Base-by-base conservation (phyloP, 2,329 filamentous ascomycete species). In the Trichoderma oligosporum region DNA sequence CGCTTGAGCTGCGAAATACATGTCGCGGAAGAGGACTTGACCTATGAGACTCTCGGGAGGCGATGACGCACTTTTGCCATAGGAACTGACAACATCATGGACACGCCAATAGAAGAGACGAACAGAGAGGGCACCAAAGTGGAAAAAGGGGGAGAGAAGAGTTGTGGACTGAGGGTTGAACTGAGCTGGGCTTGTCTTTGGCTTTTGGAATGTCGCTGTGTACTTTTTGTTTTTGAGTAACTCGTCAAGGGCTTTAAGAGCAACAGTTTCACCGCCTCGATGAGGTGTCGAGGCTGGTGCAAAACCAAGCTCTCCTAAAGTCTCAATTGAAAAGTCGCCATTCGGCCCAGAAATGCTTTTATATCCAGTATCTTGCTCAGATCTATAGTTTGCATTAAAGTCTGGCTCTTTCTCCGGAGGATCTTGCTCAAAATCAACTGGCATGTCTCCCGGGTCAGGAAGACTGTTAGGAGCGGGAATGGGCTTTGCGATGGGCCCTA, bases 1-100 rank as follows among this genome's bases (percentile, higher is more conserved):
- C 1, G 87, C 86, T 67, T 92, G 87, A 0, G 88, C 87, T 12
- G 82, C 87, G 64, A 92, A 91, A 70, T 91, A 92, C 88, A 92
- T 92, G 67, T 92, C 88, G 14, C 88, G 79, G 69, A 92, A 92
- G 9, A 91, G 75, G 1, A 92, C 71, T 64, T 92, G 88, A 2
- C 88, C 88, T 0, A 80, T 84, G 14, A 92, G 70, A 60, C 83
- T 88, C n/a, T 82, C 83, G 0, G 88, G 88, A 0, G 86, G 83
- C 24, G 76, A 74, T 7, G 83, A 86, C 2, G 81, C 81, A 2
- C 76, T 77, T 31, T 77, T 76, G 31, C 80, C 79, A 64, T 82
- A 83, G 9, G 74, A 73, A 4, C 80, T 73, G 2, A 88, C 77
- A 1, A 87, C 78, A 24, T 85, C 83, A 65, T 85, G 80, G 0